Evolutionary conservation across 129 eudicot genomes (phyloP).

Genomic region (Flaveria linearis): DNA sequence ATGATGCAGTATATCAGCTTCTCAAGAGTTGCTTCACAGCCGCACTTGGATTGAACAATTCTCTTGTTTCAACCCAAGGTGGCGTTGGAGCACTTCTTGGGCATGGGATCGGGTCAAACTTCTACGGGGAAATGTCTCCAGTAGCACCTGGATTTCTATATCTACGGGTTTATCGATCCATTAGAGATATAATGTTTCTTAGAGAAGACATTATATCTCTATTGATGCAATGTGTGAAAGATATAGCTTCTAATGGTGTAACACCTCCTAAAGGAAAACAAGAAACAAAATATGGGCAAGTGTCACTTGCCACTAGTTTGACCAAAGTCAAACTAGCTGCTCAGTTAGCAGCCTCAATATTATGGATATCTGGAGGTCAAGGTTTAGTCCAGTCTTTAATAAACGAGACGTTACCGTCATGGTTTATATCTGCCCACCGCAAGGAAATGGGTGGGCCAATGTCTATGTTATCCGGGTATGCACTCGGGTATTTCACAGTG

Average conservation of each 20-base stretch:
- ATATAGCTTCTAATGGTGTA: slow-evolving; percentile 52
- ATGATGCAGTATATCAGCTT: slow-evolving; percentile 82
- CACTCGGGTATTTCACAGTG: slow-evolving; percentile 72
- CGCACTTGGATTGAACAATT: slow-evolving; percentile 61
- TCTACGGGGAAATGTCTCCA: slow-evolving; percentile 74
- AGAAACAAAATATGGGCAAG: slow-evolving; percentile 57
- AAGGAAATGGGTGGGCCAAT: slow-evolving; percentile 50
- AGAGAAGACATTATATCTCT: slow-evolving; percentile 76
- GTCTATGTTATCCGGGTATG: slow-evolving; percentile 72
- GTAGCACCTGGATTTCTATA: slow-evolving; percentile 95
- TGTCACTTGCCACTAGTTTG: slow-evolving; percentile 68
- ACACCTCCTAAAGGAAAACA: slow-evolving; percentile 45
- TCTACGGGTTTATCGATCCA: slow-evolving; percentile 70
- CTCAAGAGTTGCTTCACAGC: slow-evolving; percentile 86
- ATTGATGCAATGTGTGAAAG: slow-evolving; percentile 72
- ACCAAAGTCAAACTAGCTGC: slow-evolving; percentile 87
- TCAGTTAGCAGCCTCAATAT: slow-evolving; percentile 76
- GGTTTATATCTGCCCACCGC: slow-evolving; percentile 77
- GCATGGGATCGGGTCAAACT: slow-evolving; percentile 81
- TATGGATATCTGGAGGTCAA: slow-evolving; percentile 75
- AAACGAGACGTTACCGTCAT: slow-evolving; percentile 86
- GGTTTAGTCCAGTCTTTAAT: slow-evolving; percentile 75
- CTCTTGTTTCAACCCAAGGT: slow-evolving; percentile 57
- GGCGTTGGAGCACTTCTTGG: slow-evolving; percentile 92
- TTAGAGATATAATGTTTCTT: slow-evolving; percentile 74